phyloP scores from a whole-genome alignment of 495 filamentous ascomycete genomes.

The Xylaria grammica region DNA sequence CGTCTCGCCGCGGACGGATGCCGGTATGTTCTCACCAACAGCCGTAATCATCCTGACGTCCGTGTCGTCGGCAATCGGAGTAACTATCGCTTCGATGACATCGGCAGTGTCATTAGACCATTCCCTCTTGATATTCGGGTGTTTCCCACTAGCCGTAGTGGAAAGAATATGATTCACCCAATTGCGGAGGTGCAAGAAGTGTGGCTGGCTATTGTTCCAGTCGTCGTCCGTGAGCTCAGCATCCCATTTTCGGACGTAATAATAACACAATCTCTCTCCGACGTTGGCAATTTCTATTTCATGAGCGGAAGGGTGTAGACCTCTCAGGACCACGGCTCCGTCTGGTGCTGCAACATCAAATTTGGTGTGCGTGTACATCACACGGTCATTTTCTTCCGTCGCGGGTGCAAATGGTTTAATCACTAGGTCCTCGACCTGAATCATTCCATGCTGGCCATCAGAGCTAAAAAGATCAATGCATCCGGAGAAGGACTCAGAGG shows the following conservation, averaged over 20 bases:
- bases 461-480: slow-evolving; percentile 31
- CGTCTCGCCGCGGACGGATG: slow-evolving; percentile 42
- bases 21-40: slow-evolving; percentile 43
- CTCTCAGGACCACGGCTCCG: neutral
- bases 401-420: slow-evolving; percentile 21
- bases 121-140: neutral
- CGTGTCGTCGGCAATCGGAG: neutral
- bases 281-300: neutral
- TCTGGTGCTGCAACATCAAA: slow-evolving; percentile 1
- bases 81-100: neutral
- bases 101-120: slow-evolving; percentile 8
- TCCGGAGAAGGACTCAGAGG: slow-evolving; percentile 11
- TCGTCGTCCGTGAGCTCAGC: slow-evolving; percentile 9
- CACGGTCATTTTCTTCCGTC: slow-evolving; percentile 17
- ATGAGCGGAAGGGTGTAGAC: neutral
- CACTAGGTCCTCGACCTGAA: slow-evolving; percentile 39
- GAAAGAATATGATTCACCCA: neutral
- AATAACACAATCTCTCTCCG: slow-evolving; percentile 6
- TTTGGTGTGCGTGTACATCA: neutral
- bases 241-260: slow-evolving; percentile 2
- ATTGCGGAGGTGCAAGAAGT: slow-evolving; percentile 7
- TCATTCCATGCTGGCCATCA: slow-evolving; percentile 24
- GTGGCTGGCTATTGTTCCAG: neutral
- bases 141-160: neutral
- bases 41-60: slow-evolving; percentile 10